Base-by-base conservation (phyloP, 148 eudicot genomes). In the Chenopodium suecicum region DNA sequence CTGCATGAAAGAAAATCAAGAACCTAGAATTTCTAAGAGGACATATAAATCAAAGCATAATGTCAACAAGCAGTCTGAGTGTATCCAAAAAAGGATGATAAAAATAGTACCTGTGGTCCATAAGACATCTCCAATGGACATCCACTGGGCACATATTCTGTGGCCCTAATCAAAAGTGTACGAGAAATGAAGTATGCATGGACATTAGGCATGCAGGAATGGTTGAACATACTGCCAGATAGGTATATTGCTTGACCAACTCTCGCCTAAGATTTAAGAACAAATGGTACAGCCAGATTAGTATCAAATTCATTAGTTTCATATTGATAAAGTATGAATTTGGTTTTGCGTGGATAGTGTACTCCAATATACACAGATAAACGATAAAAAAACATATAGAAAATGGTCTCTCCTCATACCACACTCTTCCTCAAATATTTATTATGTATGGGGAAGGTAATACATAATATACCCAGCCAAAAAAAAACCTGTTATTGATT, bases 211-310 rank as follows among this genome's bases (percentile, higher is more conserved):
- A 84, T 78, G 85, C 99, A 95, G 77, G 99, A 94, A 85, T 95
- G 99, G 89, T 95, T 95, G 81, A 91, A 95, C 76, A 95, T 80
- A 85, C 99, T 92, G 31, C 99, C 99, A 74, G 85, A 82, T 80
- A 82, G 86, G 89, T 95, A 95, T 70, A 95, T 82, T 75, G 95
- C 99, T 86, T 92, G 98, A 52, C 92, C 99, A 76, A 90, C 99
- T 85, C 83, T 89, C 50, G 89, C 91, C 99, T 95, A 83, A 81
- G 71, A 76, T 52, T 10, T 34, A 27, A 63, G 60, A 58, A 79
- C 16, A 76, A 82, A 70, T 46, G 20, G 74, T 10, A 71, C 12
- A 52, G 50, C 47, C 7, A 65, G 77, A 75, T 73, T 5, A 79
- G 19, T 22, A 78, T 74, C 73, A 70, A 46, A 19, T 12, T 22